Evolutionary conservation across 1,284 basidiomycete species (phyloP).

Genomic region (Heterobasidion parviporum): DNA sequence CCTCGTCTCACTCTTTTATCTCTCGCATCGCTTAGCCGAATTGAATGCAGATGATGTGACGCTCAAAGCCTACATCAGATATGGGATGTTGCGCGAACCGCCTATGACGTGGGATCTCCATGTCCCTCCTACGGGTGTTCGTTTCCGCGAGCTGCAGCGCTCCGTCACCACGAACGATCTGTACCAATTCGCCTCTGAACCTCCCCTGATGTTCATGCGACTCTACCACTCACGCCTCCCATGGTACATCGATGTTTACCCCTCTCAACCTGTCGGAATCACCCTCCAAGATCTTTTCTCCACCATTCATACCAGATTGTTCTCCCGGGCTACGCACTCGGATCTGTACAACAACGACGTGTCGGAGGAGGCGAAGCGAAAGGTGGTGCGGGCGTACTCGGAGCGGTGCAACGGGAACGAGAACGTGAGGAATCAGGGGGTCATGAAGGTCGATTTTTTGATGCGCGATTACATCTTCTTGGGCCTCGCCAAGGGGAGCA

Average conservation of each 20-base stretch:
- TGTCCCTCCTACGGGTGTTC: constrained; percentile 1
- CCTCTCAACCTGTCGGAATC: constrained; percentile 34
- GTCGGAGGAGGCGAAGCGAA: constrained; percentile 24
- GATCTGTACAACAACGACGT: constrained; percentile 33
- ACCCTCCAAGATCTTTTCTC: constrained; percentile 45
- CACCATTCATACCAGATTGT: constrained; percentile 23
- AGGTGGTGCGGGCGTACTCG: constrained; percentile 24
- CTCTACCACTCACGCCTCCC: constrained; percentile 11
- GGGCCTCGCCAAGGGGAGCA: constrained; percentile 28
- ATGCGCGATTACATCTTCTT: constrained; percentile 27
- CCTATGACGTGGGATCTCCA: constrained; percentile 11
- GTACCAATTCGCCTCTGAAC: constrained; percentile 10
- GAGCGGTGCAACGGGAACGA: constrained; percentile 26
- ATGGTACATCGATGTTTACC: constrained; percentile 11
- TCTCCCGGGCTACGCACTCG: constrained; percentile 20
- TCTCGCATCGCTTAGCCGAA: constrained; percentile 8
- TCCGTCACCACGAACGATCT: constrained; percentile 9
- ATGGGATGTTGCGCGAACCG: constrained; percentile 6
- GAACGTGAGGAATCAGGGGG: constrained; percentile 21
- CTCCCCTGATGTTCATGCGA: constrained; percentile 10
- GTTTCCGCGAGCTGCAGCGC: constrained; percentile 11
- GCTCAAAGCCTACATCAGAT: constrained; percentile 8
- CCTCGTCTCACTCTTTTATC: neutral
- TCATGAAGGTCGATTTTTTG: constrained; percentile 35
- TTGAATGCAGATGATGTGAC: neutral